These are phyloP conservation scores for Carex pumila DNA, from an alignment of 176 grass and related monocot genomes.

Conservation along the genomic window DNA sequence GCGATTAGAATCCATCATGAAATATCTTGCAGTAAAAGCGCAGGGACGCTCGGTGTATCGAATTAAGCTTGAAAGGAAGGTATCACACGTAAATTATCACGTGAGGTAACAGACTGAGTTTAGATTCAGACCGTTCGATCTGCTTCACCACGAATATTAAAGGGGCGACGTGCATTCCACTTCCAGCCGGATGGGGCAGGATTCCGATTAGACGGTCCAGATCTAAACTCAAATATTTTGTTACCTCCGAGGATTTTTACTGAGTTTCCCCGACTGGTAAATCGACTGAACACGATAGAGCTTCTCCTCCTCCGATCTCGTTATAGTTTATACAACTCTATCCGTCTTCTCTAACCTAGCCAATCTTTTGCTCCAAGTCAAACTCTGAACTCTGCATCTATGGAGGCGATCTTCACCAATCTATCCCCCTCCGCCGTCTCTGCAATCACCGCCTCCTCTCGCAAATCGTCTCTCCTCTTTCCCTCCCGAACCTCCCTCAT, in stretches of 20 bases:
- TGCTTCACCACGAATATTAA: no score
- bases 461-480: slow-evolving; percentile 9
- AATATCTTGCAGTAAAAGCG: not conserved
- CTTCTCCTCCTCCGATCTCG: not conserved
- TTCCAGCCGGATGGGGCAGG: no score
- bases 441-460: not conserved
- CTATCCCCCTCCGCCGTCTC: not conserved
- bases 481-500: slow-evolving; percentile 19
- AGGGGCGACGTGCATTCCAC: no score
- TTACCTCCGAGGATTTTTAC: no score
- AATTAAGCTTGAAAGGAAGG: slow-evolving; percentile 4
- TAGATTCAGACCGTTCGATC: not conserved
- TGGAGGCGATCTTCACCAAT: slow-evolving; percentile 13
- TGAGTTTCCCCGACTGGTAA: slow-evolving; percentile 6
- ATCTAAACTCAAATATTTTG: no score
- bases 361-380: slow-evolving; percentile 2
- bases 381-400: slow-evolving; percentile 1
- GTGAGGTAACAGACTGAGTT: no score
- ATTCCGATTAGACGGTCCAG: no score
- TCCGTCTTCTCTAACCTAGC: not conserved
- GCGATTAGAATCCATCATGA: not conserved
- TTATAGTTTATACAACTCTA: not conserved
- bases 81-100: not conserved
- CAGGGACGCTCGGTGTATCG: not conserved
- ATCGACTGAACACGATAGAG: slow-evolving; percentile 5